Base-by-base conservation (phyloP, 2,329 filamentous ascomycete genomes). In the Colletotrichum sp. region DNA sequence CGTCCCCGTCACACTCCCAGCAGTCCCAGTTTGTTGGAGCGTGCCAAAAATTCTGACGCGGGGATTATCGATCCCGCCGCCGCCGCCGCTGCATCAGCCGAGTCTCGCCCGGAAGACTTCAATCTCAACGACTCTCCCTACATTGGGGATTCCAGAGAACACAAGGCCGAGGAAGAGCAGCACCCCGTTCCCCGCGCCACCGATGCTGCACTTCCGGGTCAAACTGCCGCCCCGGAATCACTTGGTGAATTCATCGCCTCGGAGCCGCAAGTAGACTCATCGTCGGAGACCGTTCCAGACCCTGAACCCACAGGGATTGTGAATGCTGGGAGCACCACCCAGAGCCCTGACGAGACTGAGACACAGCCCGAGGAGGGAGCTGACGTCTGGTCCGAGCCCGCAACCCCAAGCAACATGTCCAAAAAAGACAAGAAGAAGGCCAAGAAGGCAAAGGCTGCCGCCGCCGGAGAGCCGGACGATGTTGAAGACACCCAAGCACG, bases 141-240 rank as follows among this genome's bases (percentile, higher is more conserved):
- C 63, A 77, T 78, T 74, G 80, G 82, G 74, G 82, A 84, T 21
- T 57, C 26, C 79, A 79, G 78, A 74, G 38, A 82, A 84, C 78
- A 83, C 78, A 74, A 34, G 58, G 58, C 80, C 58, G 78, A 78
- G 74, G 79, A 81, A 76, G 74, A 77, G 43, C 55, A 77, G 43
- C 55, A 65, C 21, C 30, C n/a, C 26, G 26, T 28, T n/a, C 38
- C 43, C 36, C 57, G 58, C 60, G 70, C 70, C 58, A 64, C 64
- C 32, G 48, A 75, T 75, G 73, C 70, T 73, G 70, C 26, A 69
- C 26, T 48, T 18, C 43, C 73, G 28, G 73, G 58, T 60, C 63
- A 43, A 21, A 38, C 64, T 58, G 73, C 58, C 43, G 64, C 52
- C 30, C 63, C 70, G 70, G 73, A 75, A 73, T 69, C 57, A 21